Base-by-base conservation (phyloP, 495 filamentous ascomycete genomes). In the Talaromyces stipitatus region DNA sequence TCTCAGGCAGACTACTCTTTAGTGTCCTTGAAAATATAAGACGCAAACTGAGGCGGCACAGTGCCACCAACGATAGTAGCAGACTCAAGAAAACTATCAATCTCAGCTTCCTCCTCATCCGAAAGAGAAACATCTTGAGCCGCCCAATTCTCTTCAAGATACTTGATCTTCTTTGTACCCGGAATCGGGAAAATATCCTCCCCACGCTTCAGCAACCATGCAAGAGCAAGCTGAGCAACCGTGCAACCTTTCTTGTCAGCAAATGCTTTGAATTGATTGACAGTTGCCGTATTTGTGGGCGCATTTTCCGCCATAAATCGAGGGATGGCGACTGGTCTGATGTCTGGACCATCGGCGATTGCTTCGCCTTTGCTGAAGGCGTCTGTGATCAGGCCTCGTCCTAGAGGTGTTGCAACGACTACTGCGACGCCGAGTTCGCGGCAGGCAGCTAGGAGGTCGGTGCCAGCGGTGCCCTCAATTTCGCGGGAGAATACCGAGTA, bases 161-260 rank as follows among this genome's bases (percentile, higher is more conserved):
- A 78, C 55, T 73, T 75, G 46, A 78, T 67, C 57, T 69, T 77
- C 66, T 75, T 85, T 4, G 83, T 85, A 3, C 84, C 74, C 0
- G 82, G 81, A 62, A 82, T 82, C 0, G 80, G 78, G 51, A 84
- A 70, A n/a, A 83, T 67, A 60, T 82, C 79, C 7, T 76, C 66
- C 0, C 81, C 80, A 60, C 82, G 81, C n/a, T 64, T 66, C 57
- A 84, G 54, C 48, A 84, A 28, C 81, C 81, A 85, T 4, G 79
- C 80, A 20, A 85, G 60, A 7, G 73, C 69, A 41, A 84, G 57
- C 64, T 85, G 80, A 2, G 66, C 60, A 1, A 69, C 32, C 0
- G 77, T 81, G 27, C 64, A 69, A 0, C 69, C 68, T 63, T 81
- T 82, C 47, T 53, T 59, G 8, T 72, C 60, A 0, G 76, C 81